Evolutionary conservation across 371 early-diverging fungal genomes (phyloP).

Genomic region (Syncephalastrum contaminatum): DNA sequence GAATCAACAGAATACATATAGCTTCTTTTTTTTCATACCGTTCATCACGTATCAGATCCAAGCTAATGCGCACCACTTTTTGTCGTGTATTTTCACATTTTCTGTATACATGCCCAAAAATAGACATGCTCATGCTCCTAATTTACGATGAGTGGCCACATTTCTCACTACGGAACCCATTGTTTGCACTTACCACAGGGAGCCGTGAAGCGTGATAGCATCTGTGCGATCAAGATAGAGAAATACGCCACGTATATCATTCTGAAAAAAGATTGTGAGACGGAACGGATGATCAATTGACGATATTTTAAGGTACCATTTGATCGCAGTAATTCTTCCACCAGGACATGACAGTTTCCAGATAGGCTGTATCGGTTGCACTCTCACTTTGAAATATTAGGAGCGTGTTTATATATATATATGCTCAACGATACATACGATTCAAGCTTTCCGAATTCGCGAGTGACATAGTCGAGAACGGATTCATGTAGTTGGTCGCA

Average conservation of each 20-base stretch:
- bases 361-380: constrained; percentile 26
- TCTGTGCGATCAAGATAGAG: constrained; percentile 91
- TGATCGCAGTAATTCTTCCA: constrained; percentile 76
- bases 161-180: too few relatives aligned
- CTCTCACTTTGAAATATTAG: constrained; percentile 2
- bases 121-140: constrained; percentile 76
- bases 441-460: constrained; percentile 28
- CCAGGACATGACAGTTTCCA: constrained; percentile 52
- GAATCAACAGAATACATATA: not conserved
- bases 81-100: constrained; percentile 46
- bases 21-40: constrained; percentile 43
- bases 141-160: not conserved
- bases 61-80: constrained; percentile 51
- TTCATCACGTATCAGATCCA: constrained; percentile 59
- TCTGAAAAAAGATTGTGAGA: constrained; percentile 30
- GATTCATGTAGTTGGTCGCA: constrained; percentile 64
- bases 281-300: not conserved
- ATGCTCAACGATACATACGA: constrained; percentile 16
- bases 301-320: constrained; percentile 39
- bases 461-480: constrained; percentile 48
- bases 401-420: constrained; percentile 1
- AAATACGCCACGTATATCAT: constrained; percentile 81
- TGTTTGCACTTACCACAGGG: constrained; percentile 58
- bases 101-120: constrained; percentile 67
- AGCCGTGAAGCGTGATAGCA: constrained; percentile 67